Evolutionary conservation across 2,329 filamentous ascomycete species (phyloP), one percentile per base, ranked within the genome.

Genomic region (Microsporum audouinii): DNA sequence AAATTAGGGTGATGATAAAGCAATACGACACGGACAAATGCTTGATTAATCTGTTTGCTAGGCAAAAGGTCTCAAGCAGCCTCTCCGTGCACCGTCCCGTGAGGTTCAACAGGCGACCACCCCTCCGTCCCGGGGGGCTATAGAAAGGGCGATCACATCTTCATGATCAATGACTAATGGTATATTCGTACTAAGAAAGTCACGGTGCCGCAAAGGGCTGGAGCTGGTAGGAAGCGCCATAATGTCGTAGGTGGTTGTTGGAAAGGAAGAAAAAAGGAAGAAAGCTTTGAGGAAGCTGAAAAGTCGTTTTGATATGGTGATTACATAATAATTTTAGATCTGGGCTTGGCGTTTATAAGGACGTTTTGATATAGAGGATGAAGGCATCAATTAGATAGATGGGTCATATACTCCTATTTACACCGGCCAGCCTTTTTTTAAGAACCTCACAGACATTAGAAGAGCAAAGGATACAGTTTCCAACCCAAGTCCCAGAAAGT

Each of bases 91-190:
- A 29, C 34, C 6, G 33, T n/a, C 10, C 33, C 33, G 55, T 38
- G n/a, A 36, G 59, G 38, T 60, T 63, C 59, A 66, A 62, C 65
- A 68, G 65, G 61, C 51, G 41, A 63, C 66, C 59, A 69, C 71
- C 70, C 72, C 71, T 62, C 66, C 68, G 60, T 38, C 70, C 72
- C 68, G 71, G 71, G 55, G 55, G 71, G 64, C 67, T 60, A 63
- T 61, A 61, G 57, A 59, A 41, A 62, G 62, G 61, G 60, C 12
- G 29, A 57, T 63, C 61, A 63, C 64, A 66, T 65, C 63, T 57
- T 34, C 49, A 34, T 63, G 60, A 41, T 51, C 38, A 12, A 43
- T 62, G 58, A 39, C 60, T 33, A 29, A 57, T 17, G 60, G 53
- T 59, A 61, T 38, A 29, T 27, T 43, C n/a, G 23, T 58, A 34